Conservation (phyloP, 805 yeast species). For the Pichia kluyveri region DNA sequence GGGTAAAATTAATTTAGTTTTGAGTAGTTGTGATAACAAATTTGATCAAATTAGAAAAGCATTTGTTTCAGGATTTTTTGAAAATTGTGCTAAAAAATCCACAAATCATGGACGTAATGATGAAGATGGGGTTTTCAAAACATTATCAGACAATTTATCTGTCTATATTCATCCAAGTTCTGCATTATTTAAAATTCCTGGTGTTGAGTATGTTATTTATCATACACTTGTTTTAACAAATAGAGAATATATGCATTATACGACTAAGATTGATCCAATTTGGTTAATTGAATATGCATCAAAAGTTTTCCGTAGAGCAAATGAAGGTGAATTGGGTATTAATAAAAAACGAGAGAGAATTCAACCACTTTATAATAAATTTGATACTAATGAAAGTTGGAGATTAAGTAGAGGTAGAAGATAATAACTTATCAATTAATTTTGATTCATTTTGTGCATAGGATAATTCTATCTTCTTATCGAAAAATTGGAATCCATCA, state of each 20-base stretch:
- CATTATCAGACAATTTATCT: constrained; percentile 58
- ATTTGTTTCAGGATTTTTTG: constrained; percentile 58
- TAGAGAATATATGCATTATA: constrained; percentile 87
- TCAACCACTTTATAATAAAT: constrained; percentile 60
- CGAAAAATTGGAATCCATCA: constrained; percentile 43
- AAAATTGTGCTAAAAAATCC: constrained; percentile 57
- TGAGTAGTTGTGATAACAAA: constrained; percentile 43
- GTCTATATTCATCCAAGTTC: constrained; percentile 88
- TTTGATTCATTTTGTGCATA: constrained; percentile 30
- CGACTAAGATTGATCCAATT: constrained; percentile 69
- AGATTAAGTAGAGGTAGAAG: constrained; percentile 44
- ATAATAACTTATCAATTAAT: constrained; percentile 14
- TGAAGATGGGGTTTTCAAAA: constrained; percentile 43
- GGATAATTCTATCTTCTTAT: constrained; percentile 38
- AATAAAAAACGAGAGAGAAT: constrained; percentile 55
- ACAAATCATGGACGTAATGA: constrained; percentile 24
- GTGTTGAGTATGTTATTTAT: constrained; percentile 72
- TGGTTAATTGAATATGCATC: constrained; percentile 73
- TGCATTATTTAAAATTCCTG: constrained; percentile 41
- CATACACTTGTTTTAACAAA: constrained; percentile 76
- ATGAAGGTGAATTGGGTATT: constrained; percentile 38
- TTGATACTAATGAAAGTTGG: constrained; percentile 64
- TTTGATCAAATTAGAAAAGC: constrained; percentile 52
- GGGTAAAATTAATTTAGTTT: constrained; percentile 10
- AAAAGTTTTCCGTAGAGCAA: constrained; percentile 59